Conservation (phyloP, 202 grass and related monocot species). For the Zizania palustris region DNA sequence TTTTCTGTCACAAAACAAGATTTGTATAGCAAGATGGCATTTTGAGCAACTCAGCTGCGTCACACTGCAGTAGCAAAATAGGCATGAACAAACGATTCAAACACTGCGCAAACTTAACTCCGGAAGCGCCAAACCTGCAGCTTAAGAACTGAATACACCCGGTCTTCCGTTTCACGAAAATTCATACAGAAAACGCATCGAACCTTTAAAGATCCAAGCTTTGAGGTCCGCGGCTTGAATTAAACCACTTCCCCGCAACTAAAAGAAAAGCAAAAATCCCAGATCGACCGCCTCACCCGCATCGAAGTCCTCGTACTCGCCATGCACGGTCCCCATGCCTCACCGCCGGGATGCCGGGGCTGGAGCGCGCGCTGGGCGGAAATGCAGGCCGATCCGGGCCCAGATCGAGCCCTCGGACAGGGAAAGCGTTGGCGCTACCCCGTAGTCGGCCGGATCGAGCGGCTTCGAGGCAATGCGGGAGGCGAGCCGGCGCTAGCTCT, state of each 20-base stretch:
- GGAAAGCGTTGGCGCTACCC: conserved; percentile 10
- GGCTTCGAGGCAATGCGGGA: conserved; percentile 44
- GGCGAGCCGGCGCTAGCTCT: conserved; percentile 39
- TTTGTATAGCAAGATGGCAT: background rate
- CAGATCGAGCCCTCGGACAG: conserved; percentile 55
- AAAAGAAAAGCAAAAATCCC: conserved; percentile 10
- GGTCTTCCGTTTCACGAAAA: background rate
- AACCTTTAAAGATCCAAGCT: conserved; percentile 45
- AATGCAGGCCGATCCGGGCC: conserved; percentile 50
- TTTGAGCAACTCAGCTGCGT: conserved; percentile 6
- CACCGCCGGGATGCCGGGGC: conserved; percentile 30
- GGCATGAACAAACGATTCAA: conserved; percentile 4
- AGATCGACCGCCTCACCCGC: conserved; percentile 63
- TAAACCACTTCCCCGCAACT: conserved; percentile 13
- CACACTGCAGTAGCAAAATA: conserved; percentile 19
- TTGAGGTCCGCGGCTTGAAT: conserved; percentile 30
- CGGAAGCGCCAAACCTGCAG: conserved; percentile 17
- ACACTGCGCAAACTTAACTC: conserved; percentile 8
- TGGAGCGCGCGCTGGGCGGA: conserved; percentile 19
- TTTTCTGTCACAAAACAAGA: background rate
- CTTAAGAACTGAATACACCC: conserved; percentile 25
- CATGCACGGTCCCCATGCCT: conserved; percentile 72
- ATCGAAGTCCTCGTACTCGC: conserved; percentile 53
- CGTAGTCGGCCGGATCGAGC: conserved; percentile 30
- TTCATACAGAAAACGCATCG: background rate